Base-by-base conservation (phyloP, 176 grass and related monocot genomes). In the Oryza glaberrima region DNA sequence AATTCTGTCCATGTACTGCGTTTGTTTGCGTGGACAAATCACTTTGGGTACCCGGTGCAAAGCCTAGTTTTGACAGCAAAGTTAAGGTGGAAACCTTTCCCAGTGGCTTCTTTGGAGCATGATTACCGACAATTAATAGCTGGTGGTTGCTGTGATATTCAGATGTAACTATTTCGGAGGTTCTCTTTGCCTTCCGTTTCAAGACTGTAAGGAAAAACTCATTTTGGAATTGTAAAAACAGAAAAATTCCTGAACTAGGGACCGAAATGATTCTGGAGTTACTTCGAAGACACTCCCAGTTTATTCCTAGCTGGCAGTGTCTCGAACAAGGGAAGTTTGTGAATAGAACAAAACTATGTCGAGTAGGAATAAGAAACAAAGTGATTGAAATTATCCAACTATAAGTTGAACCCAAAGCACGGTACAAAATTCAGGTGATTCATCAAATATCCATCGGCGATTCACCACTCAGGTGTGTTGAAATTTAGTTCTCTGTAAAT, bases 191-290 rank as follows among this genome's bases (percentile, higher is more conserved):
- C 58, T 10, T 22, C 58, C n/a, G 3, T 63, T 11, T 23, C n/a
- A 23, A n/a, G 20, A 22, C n/a, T 11, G 7, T 23, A 23, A 20
- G 20, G 19, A 58, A 20, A 16, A 16, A 16, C 4, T 52, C 49
- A 15, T 58, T 58, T 58, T 58, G 5, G 19, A 58, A 3, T 69
- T 58, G 36, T 17, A 32, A 9, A 81, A 6, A 6, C 4, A 28
- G 9, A 38, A 3, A 5, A 23, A 66, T 74, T 6, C 40, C 47
- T 49, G 88, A 38, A 38, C 30, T 16, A 69, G 32, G 20, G 78
- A 56, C 38, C 60, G 47, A 5, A 78, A 79, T 86, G 60, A 86
- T 86, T 80, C 79, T 86, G 54, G 83, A 75, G 84, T 90, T 90
- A 80, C 84, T 87, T 90, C 63, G 16, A 87, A 86, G 88, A 67